Evolutionary conservation across 2,329 filamentous ascomycete genomes (phyloP), one percentile per base, ranked within the genome.

Genomic region (Botrytis tulipae): DNA sequence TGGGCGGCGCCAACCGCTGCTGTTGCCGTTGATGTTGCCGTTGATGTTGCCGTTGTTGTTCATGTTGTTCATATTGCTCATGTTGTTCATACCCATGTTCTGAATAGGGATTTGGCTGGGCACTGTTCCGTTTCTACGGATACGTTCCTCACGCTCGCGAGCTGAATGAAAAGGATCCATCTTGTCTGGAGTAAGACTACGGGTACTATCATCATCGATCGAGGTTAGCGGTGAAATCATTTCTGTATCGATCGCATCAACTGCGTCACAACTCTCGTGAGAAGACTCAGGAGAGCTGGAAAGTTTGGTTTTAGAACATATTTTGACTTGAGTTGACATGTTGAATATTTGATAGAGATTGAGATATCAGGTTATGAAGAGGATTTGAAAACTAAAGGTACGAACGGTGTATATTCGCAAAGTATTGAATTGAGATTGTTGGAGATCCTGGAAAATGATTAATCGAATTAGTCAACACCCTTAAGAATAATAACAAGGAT

Each of bases 191-290:
- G 62, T 29, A n/a, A 73, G 61, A 68, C 61, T 68, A 20, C 44
- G 70, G 37, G 35, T 60, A 54, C 68, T 76, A 25, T 73, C 46
- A 32, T 76, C 68, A 73, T 73, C 74, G 48, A 48, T 70, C 22
- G 72, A 73, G 62, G 75, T 79, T 71, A 79, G 77, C 60, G 75
- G 71, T 60, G 72, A 74, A 51, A 70, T 76, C 77, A 78, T 78
- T 59, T 77, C 75, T 48, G 74, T 76, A 72, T 78, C 75, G 25
- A 74, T 66, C 20, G 59, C 66, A 46, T 78, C 75, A 22, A 74
- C 62, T 22, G 61, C 66, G n/a, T 60, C 70, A 18, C 63, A 62
- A 51, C 51, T 42, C 40, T 67, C 37, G 32, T 62, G 42, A 37
- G 48, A 29, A 66, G 69, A 10, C 48, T 54, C 60, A 72, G 66